These are phyloP conservation scores for Botrytis paeoniae DNA, from an alignment of 2,329 filamentous ascomycete species.

Conservation along the genomic window DNA sequence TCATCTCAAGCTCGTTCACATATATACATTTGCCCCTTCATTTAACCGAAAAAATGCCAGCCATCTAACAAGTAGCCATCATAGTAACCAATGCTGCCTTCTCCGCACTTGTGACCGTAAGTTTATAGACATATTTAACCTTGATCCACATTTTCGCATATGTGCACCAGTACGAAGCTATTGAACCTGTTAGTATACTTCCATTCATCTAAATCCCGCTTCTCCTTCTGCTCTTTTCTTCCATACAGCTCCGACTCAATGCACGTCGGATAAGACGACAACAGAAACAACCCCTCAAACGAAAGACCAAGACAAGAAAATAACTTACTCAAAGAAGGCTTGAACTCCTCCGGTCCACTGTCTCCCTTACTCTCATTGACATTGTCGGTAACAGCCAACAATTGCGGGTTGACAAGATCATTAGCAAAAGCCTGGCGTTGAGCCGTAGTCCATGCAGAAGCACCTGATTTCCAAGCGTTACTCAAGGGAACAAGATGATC, in stretches of 20 bases:
- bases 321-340: conserved; percentile 47
- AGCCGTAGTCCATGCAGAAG: conserved; percentile 66
- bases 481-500: conserved; percentile 80
- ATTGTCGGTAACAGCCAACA: conserved; percentile 74
- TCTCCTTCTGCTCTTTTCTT: too few relatives aligned
- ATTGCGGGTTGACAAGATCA: conserved; percentile 71
- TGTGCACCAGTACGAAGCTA: conserved; percentile 67
- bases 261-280: not conserved
- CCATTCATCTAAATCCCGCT: not conserved
- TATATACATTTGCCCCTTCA: not conserved
- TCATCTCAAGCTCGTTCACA: not conserved
- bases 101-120: conserved; percentile 70
- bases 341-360: conserved; percentile 70
- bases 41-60: not conserved
- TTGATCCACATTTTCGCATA: conserved; percentile 73
- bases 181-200: conserved; percentile 17
- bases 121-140: conserved; percentile 69
- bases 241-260: not conserved
- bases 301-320: not conserved
- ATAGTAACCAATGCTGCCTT: conserved; percentile 64
- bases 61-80: conserved; percentile 59
- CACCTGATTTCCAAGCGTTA: conserved; percentile 75
- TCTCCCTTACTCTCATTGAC: conserved; percentile 76
- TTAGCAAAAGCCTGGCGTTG: conserved; percentile 71
- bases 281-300: not conserved